Conservation (phyloP, 192 early-diverging fungal genomes). For the Rhizophagus prolifer region DNA sequence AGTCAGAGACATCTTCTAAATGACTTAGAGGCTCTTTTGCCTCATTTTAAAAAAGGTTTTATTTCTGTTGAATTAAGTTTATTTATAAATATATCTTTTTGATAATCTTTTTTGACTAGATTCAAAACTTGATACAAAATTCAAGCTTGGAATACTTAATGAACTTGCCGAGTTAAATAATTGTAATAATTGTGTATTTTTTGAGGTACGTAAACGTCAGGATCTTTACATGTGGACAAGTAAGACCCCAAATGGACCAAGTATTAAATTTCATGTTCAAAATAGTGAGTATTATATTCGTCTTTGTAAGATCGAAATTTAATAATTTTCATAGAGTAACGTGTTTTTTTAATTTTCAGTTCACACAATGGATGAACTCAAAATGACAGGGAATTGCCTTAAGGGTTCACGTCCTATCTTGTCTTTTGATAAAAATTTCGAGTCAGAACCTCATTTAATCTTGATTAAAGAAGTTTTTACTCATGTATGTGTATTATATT, state of each 20-base stretch:
- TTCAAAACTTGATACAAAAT: conserved; percentile 90
- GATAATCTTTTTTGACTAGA: conserved; percentile 42
- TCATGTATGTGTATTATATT: conserved; percentile 33
- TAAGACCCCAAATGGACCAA: conserved; percentile 93
- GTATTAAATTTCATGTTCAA: conserved; percentile 91
- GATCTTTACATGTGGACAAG: conserved; percentile 97
- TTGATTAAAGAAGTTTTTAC: conserved; percentile 94
- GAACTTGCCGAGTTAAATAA: conserved; percentile 95
- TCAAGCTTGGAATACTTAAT: conserved; percentile 84
- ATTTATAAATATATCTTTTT: neutral
- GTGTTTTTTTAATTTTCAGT: conserved; percentile 46
- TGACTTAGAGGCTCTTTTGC: conserved; percentile 84
- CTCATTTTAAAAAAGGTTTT: conserved; percentile 90
- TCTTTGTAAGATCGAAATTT: neutral
- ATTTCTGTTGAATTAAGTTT: neutral
- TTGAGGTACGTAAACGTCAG: conserved; percentile 88
- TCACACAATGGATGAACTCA: conserved; percentile 99
- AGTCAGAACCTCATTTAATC: conserved; percentile 77
- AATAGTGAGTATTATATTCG: conserved; percentile 60
- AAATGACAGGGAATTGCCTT: conserved; percentile 97
- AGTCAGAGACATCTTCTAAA: conserved; percentile 92
- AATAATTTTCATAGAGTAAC: neutral
- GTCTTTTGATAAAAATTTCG: conserved; percentile 94
- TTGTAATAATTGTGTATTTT: conserved; percentile 98
- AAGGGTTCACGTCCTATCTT: conserved; percentile 95